A percentile compares a stretch with the other conserved stretches of the same genome.
These are phyloP conservation scores for Yamadazyma diospyri DNA, from an alignment of 1,139 yeast species.

Conservation along the genomic window DNA sequence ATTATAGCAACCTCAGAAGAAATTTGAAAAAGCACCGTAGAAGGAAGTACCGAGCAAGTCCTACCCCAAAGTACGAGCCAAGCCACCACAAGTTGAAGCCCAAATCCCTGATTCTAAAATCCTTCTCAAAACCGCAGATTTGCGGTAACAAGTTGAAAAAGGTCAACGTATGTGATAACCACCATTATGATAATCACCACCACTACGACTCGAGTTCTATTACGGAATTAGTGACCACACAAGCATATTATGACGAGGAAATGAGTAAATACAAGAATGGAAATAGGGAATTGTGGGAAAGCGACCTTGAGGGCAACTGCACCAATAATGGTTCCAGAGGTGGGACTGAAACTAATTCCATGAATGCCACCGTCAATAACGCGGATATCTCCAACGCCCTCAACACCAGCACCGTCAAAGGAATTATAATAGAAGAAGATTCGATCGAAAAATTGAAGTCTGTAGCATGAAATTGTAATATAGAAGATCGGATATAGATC, in stretches of 20 bases:
- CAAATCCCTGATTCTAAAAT: slow-evolving; percentile 38
- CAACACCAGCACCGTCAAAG: slow-evolving; percentile 4
- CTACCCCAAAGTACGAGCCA: slow-evolving; percentile 44
- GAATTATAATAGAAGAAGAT: slow-evolving; percentile 10
- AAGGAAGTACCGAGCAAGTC: slow-evolving; percentile 13
- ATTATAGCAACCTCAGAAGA: slow-evolving; percentile 12
- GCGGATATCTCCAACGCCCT: background rate
- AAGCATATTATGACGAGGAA: background rate
- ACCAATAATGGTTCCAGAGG: background rate
- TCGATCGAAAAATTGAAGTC: slow-evolving; percentile 1
- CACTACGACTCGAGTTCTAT: background rate
- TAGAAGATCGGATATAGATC: too few species aligned
- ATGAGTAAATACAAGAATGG: background rate
- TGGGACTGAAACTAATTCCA: background rate
- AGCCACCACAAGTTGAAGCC: slow-evolving; percentile 43
- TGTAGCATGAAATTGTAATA: too few species aligned
- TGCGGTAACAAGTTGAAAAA: background rate
- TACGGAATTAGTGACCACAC: background rate
- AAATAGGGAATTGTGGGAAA: background rate
- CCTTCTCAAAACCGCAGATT: background rate
- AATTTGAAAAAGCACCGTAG: slow-evolving; percentile 17
- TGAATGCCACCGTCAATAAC: background rate
- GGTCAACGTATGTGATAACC: background rate
- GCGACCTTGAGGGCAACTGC: background rate
- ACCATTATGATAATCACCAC: background rate